Conservation (phyloP, 2,329 filamentous ascomycete species). For the Fusarium avenaceum region DNA sequence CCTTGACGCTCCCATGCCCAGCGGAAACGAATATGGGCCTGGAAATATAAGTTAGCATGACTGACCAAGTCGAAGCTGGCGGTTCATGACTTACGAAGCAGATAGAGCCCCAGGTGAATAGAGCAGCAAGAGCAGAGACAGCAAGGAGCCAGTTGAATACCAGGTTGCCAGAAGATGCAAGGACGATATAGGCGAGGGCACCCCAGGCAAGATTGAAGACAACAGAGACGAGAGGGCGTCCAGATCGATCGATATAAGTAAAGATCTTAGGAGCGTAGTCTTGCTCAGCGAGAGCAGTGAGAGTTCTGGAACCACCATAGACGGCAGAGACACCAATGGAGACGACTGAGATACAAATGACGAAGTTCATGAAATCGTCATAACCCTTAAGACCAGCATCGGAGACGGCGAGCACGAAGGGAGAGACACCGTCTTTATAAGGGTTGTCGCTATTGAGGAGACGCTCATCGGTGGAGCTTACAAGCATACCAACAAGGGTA, state of each 20-base stretch:
- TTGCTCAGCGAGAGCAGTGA: conserved; percentile 68
- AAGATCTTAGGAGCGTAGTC: conserved; percentile 68
- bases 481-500: conserved; percentile 63
- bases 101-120: conserved; percentile 77
- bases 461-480: conserved; percentile 58
- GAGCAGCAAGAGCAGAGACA: conserved; percentile 71
- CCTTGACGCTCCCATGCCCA: conserved; percentile 70
- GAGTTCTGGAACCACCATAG: conserved; percentile 68
- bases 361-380: conserved; percentile 66
- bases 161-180: conserved; percentile 60
- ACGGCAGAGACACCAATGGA: conserved; percentile 68
- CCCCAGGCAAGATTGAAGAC: conserved; percentile 61
- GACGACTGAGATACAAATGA: conserved; percentile 67
- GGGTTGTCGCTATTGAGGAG: conserved; percentile 56
- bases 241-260: conserved; percentile 66
- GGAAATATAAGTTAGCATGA: not conserved
- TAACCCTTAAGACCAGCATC: conserved; percentile 63
- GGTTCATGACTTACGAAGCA: conserved; percentile 56
- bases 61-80: fast-evolving
- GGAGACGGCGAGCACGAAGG: conserved; percentile 64
- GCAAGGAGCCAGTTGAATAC: conserved; percentile 76
- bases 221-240: conserved; percentile 65
- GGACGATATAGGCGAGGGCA: conserved; percentile 62
- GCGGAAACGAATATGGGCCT: conserved; percentile 74
- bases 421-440: conserved; percentile 57